Evolutionary conservation across 768 basidiomycete genomes (phyloP).

Genomic region (Agaricus sinodeliciosus): DNA sequence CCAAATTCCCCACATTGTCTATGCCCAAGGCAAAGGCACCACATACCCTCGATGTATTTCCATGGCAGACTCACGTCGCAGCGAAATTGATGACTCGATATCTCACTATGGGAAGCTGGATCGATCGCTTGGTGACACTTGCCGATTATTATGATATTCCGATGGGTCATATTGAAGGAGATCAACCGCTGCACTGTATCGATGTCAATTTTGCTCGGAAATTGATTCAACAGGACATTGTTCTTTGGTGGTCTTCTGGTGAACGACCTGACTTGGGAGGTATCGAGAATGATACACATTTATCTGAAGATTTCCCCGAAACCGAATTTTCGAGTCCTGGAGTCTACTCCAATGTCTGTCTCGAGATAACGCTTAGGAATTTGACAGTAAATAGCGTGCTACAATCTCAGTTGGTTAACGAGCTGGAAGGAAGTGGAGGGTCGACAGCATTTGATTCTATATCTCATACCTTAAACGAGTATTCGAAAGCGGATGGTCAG

Average conservation of each 20-base stretch:
- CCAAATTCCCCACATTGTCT: constrained; percentile 81
- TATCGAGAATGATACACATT: constrained; percentile 77
- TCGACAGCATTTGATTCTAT: constrained; percentile 91
- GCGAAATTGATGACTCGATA: constrained; percentile 84
- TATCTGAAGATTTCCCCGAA: constrained; percentile 69
- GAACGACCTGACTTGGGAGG: constrained; percentile 92
- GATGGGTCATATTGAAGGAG: constrained; percentile 86
- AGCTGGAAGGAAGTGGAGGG: constrained; percentile 93
- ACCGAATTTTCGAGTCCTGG: constrained; percentile 85
- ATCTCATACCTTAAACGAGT: constrained; percentile 87
- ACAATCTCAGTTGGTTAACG: constrained; percentile 93
- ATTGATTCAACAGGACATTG: constrained; percentile 78
- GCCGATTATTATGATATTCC: constrained; percentile 93
- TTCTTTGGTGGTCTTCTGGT: constrained; percentile 95
- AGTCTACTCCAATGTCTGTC: constrained; percentile 87
- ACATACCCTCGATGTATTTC: constrained; percentile 77
- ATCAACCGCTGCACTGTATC: constrained; percentile 80
- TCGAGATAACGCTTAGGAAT: constrained; percentile 86
- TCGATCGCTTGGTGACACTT: constrained; percentile 71
- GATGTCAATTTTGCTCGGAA: constrained; percentile 91
- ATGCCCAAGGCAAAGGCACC: constrained; percentile 74
- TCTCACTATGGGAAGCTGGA: constrained; percentile 68
- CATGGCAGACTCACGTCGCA: constrained; percentile 82
- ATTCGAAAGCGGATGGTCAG: constrained; percentile 62
- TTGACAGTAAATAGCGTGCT: constrained; percentile 91